Percentiles rank a stretch among this genome's conserved stretches.
Evolutionary conservation across 2,329 filamentous ascomycete species (phyloP).

Genomic region (Pseudogymnoascus verrucosus): DNA sequence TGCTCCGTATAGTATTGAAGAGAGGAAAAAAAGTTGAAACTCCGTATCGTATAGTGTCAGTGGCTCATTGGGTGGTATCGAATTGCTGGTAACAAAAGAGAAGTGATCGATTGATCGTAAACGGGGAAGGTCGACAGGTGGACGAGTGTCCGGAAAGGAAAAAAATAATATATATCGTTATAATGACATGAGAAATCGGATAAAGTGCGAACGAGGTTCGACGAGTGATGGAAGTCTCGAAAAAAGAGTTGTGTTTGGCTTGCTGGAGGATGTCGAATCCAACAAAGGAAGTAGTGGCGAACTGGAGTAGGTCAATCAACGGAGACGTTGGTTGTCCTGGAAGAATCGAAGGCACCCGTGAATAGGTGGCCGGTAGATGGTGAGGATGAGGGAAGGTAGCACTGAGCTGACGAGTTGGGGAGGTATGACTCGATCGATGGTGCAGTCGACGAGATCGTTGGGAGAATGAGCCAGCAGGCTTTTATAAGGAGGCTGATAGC

Average conservation of each 20-base stretch:
- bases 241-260: constrained; percentile 10
- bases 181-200: constrained; percentile 27
- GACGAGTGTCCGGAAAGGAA: constrained; percentile 26
- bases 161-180: constrained; percentile 26
- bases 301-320: constrained; percentile 19
- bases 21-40: constrained; percentile 26
- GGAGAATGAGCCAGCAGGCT: constrained; percentile 18
- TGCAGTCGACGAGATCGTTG: constrained; percentile 11
- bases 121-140: constrained; percentile 20
- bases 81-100: constrained; percentile 47
- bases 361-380: background rate
- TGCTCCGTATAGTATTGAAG: constrained; percentile 20
- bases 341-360: constrained; percentile 16
- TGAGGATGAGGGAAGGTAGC: background rate
- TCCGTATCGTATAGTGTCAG: constrained; percentile 31
- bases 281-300: constrained; percentile 22
- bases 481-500: constrained; percentile 24
- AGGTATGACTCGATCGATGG: constrained; percentile 14
- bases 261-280: constrained; percentile 21
- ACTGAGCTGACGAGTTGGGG: background rate
- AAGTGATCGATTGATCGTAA: constrained; percentile 37
- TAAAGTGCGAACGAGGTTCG: constrained; percentile 9
- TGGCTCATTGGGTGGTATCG: constrained; percentile 33
- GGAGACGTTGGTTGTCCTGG: constrained; percentile 16
- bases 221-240: constrained; percentile 7